Base-by-base conservation (phyloP, 1,284 basidiomycete species). In the Pseudozyma hubeiensis region DNA sequence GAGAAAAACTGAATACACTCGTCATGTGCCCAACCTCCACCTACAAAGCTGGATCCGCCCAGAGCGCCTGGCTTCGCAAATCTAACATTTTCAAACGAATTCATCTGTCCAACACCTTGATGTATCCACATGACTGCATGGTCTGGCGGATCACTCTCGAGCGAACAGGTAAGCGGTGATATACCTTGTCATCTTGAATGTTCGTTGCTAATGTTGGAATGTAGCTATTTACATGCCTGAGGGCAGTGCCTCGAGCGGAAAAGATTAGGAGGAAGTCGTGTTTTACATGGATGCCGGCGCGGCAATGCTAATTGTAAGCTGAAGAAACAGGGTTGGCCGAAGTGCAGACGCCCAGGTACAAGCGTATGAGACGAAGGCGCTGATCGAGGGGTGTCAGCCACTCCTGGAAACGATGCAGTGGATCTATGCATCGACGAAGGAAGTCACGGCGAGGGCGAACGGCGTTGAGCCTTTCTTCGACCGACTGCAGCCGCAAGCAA, bases 281-380 rank as follows among this genome's bases (percentile, higher is more conserved):
- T 69, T 69, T 69, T 69, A 69, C 66, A 69, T 19, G 60, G 17
- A 29, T 50, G 31, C 13, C 30, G 35, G 34, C 41, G 54, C 44
- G 19, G n/a, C 46, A 57, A 14, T 24, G 37, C 14, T 7, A 17
- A 34, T 10, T 48, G 34, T 14, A 37, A 16, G 35, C 50, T 29
- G 11, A 40, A 53, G 13, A 13, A 19, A 30, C 45, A 29, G 29
- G 17, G 14, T 37, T 10, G 31, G 30, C 13, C 24, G 43, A 41
- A 24, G 37, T 11, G 24, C 35, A 40, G 49, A 51, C 40, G 37
- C 16, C 35, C 37, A 30, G 13, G 34, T 7, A 7, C 34, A 37
- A 50, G 9, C 3, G 48, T 31, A 39, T 30, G 8, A 37, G 34
- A n/a, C n/a, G n/a, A n/a, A n/a, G n/a, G n/a, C n/a, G n/a, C n/a